Evolutionary conservation across 805 yeast genomes (phyloP).

Genomic region (Kodamaea nitidulidarum): DNA sequence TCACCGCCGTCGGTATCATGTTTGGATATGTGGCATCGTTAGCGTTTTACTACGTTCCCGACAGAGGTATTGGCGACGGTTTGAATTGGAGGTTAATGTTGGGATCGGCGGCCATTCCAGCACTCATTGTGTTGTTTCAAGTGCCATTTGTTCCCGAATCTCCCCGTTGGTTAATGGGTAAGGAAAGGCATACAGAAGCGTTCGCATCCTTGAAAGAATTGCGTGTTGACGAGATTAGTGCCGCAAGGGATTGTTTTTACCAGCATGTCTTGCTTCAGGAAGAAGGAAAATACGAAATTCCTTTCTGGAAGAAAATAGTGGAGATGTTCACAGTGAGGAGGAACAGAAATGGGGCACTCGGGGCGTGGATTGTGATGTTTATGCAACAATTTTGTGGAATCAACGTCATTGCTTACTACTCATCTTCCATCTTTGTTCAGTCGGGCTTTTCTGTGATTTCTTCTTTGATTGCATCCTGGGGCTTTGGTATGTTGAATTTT

Average conservation of each 20-base stretch:
- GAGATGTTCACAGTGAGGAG: conserved; percentile 10
- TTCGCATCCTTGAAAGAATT: conserved; percentile 11
- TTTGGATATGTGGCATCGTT: conserved; percentile 11
- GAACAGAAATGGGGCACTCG: conserved; percentile 12
- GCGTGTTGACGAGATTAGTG: conserved; percentile 9
- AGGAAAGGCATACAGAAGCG: conserved; percentile 15
- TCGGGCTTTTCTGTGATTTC: conserved; percentile 59
- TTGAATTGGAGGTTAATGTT: conserved; percentile 16
- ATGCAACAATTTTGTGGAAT: conserved; percentile 18
- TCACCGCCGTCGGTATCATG: conserved; percentile 17
- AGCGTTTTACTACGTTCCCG: conserved; percentile 14
- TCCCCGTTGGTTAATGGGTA: conserved; percentile 22
- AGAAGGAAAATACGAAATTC: conserved; percentile 5
- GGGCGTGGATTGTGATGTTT: conserved; percentile 12
- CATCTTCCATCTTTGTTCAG: conserved; percentile 67
- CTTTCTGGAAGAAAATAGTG: too few relatives aligned
- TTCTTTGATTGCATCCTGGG: conserved; percentile 78
- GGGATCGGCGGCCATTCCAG: conserved; percentile 12
- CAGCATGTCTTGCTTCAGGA: conserved; percentile 9
- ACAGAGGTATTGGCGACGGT: conserved; percentile 1
- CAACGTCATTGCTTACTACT: conserved; percentile 60
- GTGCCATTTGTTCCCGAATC: conserved; percentile 22
- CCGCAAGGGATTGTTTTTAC: conserved; percentile 14
- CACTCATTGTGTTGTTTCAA: conserved; percentile 11
- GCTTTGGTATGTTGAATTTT: conserved; percentile 79